A percentile compares a stretch with the other conserved stretches of the same genome.
Evolutionary conservation across 108 stramenopile genomes (phyloP).

Genomic region (Asterionellopsis glacialis): DNA sequence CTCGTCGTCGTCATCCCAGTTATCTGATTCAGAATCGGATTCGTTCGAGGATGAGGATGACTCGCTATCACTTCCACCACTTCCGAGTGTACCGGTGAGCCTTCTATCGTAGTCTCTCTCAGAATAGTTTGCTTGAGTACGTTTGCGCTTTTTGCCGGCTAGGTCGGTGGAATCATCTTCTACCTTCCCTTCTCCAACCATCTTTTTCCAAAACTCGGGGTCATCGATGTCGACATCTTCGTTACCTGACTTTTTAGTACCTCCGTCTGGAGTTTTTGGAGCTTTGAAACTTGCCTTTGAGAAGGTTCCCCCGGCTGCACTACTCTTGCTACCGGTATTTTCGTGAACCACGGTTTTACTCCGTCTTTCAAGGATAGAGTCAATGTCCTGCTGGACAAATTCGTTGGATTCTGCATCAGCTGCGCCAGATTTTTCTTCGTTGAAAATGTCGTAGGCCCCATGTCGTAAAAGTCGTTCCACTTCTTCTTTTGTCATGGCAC

Average conservation of each 20-base stretch:
- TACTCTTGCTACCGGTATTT: constrained; percentile 63
- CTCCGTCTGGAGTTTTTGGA: constrained; percentile 28
- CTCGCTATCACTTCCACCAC: constrained; percentile 23
- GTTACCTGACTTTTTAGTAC: not conserved
- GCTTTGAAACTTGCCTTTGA: constrained; percentile 89
- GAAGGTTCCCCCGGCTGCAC: constrained; percentile 85
- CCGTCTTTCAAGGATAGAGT: constrained; percentile 75
- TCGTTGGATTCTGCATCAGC: constrained; percentile 78
- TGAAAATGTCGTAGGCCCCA: constrained; percentile 90
- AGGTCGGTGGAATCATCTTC: constrained; percentile 31
- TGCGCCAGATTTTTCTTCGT: constrained; percentile 76
- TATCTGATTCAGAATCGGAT: constrained; percentile 19
- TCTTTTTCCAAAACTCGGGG: constrained; percentile 93
- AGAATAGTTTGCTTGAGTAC: constrained; percentile 52
- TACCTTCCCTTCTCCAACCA: constrained; percentile 70
- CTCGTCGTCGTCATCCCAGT: constrained; percentile 28
- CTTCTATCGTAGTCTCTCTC: constrained; percentile 42
- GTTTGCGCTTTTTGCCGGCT: constrained; percentile 36
- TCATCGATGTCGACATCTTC: constrained; percentile 83
- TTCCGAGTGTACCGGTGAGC: constrained; percentile 21
- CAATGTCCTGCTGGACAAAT: constrained; percentile 81
- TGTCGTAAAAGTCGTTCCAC: constrained; percentile 74
- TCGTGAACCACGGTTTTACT: constrained; percentile 77
- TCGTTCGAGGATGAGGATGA: constrained; percentile 22
- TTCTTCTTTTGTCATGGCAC: constrained; percentile 75